phyloP scores from a whole-genome alignment of 768 basidiomycete species.

The Auriscalpium vulgare region DNA sequence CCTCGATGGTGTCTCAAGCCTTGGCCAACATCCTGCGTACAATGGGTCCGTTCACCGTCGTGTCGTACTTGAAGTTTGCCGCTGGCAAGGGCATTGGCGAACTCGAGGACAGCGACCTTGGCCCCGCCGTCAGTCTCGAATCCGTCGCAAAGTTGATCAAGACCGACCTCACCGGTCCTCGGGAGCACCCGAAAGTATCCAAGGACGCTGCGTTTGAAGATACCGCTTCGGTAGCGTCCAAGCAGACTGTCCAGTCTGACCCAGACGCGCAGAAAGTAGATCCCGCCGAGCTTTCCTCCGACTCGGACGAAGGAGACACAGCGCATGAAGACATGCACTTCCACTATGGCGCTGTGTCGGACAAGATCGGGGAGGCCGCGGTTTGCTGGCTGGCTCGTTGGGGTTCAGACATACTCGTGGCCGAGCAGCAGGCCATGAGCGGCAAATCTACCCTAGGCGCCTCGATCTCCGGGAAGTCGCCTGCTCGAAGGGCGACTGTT shows the following conservation, averaged over 20 bases:
- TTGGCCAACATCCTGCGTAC: conserved; percentile 64
- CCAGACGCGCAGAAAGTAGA: conserved; percentile 16
- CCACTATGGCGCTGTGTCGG: conserved; percentile 80
- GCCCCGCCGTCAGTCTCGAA: conserved; percentile 67
- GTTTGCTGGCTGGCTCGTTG: conserved; percentile 84
- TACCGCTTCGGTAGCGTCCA: conserved; percentile 3
- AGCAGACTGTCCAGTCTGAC: neutral
- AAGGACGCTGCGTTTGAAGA: neutral
- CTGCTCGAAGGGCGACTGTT: conserved; percentile 5
- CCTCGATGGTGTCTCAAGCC: conserved; percentile 66
- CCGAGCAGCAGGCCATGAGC: conserved; percentile 38
- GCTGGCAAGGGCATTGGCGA: conserved; percentile 57
- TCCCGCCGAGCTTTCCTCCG: conserved; percentile 15
- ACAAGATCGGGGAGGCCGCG: conserved; percentile 88
- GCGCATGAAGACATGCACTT: conserved; percentile 32
- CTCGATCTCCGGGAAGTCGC: conserved; percentile 2
- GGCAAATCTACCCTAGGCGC: neutral
- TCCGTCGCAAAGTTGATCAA: conserved; percentile 45
- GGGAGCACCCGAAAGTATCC: neutral
- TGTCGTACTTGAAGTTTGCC: conserved; percentile 76
- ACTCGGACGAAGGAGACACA: conserved; percentile 12
- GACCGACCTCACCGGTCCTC: conserved; percentile 22
- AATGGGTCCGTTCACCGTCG: conserved; percentile 70
- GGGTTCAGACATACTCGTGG: conserved; percentile 69
- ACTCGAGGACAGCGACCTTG: conserved; percentile 34